phyloP scores from a whole-genome alignment of 345 rosid genomes.

The Crucihimalaya himalaica region DNA sequence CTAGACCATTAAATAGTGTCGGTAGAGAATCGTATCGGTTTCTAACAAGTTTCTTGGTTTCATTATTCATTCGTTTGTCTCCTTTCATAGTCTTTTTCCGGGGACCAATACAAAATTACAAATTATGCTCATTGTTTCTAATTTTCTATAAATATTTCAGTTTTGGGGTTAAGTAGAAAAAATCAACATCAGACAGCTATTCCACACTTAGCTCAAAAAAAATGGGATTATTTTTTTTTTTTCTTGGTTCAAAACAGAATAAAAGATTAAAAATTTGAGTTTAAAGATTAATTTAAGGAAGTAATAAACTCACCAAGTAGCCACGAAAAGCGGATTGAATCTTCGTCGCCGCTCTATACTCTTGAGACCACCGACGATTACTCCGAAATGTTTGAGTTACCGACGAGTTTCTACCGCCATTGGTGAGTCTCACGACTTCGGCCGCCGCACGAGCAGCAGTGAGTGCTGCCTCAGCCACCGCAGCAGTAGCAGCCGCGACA shows the following conservation, averaged over 20 bases:
- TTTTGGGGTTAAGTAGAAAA: constrained; percentile 20
- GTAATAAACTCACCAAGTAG: constrained; percentile 69
- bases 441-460: constrained; percentile 97
- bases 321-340: constrained; percentile 94
- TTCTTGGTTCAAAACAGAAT: not conserved
- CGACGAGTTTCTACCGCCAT: constrained; percentile 30
- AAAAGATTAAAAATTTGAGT: constrained; percentile 11
- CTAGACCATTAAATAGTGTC: constrained; percentile 33
- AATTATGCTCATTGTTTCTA: constrained; percentile 11
- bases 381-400: constrained; percentile 27
- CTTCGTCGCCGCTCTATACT: constrained; percentile 56
- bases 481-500: constrained; percentile 91
- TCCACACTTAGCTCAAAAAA: constrained; percentile 10
- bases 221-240: not conserved
- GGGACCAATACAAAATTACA: constrained; percentile 44
- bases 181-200: constrained; percentile 46
- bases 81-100: constrained; percentile 11
- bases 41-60: constrained; percentile 23
- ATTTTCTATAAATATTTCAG: not conserved
- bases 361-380: constrained; percentile 45
- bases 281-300: constrained; percentile 2
- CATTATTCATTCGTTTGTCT: constrained; percentile 36
- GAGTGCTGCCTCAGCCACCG: constrained; percentile 85
- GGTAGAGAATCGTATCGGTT: constrained; percentile 34
- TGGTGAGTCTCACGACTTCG: constrained; percentile 84